These are phyloP conservation scores for Farysia itapuensis DNA, from an alignment of 1,284 basidiomycete species.

Conservation along the genomic window DNA sequence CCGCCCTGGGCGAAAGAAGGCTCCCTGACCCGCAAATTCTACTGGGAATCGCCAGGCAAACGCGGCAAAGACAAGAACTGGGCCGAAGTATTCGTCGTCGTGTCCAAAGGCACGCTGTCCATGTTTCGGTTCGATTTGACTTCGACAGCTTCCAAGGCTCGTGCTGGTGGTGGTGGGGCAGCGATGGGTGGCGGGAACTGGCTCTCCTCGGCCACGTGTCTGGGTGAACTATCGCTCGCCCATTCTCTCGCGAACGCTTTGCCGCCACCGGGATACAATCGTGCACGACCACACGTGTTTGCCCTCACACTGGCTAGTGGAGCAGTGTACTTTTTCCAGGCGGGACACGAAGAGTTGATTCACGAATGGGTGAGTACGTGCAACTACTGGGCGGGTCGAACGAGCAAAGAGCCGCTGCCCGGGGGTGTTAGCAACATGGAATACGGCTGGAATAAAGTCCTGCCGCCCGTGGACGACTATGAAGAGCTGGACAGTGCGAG, in stretches of 20 bases:
- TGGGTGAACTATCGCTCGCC: conserved; percentile 77
- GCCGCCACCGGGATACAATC: conserved; percentile 87
- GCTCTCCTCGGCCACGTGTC: conserved; percentile 81
- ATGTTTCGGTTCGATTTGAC: conserved; percentile 70
- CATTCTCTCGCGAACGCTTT: conserved; percentile 85
- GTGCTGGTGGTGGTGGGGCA: conserved; percentile 2
- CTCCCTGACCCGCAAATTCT: conserved; percentile 87
- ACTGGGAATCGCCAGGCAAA: conserved; percentile 82
- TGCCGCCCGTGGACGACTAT: conserved; percentile 40
- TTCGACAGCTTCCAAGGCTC: conserved; percentile 1
- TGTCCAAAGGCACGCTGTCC: conserved; percentile 85
- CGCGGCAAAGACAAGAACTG: conserved; percentile 81
- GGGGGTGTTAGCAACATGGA: conserved; percentile 99
- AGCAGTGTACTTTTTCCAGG: conserved; percentile 92
- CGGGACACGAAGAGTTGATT: conserved; percentile 93
- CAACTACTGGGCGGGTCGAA: conserved; percentile 96
- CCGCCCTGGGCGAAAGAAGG: conserved; percentile 99
- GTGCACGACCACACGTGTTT: conserved; percentile 87
- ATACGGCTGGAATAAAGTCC: conserved; percentile 88
- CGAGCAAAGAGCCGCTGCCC: conserved; percentile 85
- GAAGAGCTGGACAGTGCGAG: conserved; percentile 64
- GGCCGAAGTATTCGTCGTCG: conserved; percentile 89
- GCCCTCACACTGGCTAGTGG: conserved; percentile 86
- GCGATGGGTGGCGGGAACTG: conserved; percentile 93
- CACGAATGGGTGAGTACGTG: conserved; percentile 98